Evolutionary conservation across 345 rosid genomes (phyloP), one percentile per base, ranked within the genome.

Genomic region (Syzygium aqueum): DNA sequence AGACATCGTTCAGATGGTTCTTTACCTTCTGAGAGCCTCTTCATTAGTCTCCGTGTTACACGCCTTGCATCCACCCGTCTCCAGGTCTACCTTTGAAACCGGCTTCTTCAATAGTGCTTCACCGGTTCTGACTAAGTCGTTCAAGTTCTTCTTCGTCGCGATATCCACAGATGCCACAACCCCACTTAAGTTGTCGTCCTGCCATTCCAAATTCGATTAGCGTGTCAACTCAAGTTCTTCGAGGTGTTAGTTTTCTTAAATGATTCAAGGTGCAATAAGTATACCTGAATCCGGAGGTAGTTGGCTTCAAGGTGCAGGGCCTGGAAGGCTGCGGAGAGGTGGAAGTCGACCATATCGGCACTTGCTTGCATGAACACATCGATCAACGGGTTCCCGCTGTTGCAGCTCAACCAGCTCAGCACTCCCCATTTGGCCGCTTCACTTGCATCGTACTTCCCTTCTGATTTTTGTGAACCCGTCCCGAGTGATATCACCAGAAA

Each of bases 81-180:
- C 92, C 3, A 91, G 43, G 57, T 92, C 89, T 37, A 91, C 90
- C 89, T 88, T 88, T 0, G 91, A 89, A 30, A 91, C 93, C 9
- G 87, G 93, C 85, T 94, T 92, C 90, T 92, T 88, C 85, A 93
- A 43, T 25, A 92, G 84, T 57, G 43, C 84, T 84, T 91, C 89
- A 5, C 92, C 90, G 5, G 86, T 56, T 84, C 86, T 63, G 5
- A 87, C 91, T 17, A 91, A 90, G 7, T 86, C 78, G 12, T 82
- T 85, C 90, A 92, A 54, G 80, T 92, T 91, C 43, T 89, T 87
- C 86, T 78, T 22, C 2, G 92, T 90, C 6, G 93, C 87, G 23
- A 86, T 65, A 54, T 92, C 90, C 5, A 86, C 84, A 5, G 92
- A 91, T n/a, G 91, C 85, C 12, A 33, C 53, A 5, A 33, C 78